phyloP scores from a whole-genome alignment of 2,329 filamentous ascomycete species.

The Bertia moriformis region DNA sequence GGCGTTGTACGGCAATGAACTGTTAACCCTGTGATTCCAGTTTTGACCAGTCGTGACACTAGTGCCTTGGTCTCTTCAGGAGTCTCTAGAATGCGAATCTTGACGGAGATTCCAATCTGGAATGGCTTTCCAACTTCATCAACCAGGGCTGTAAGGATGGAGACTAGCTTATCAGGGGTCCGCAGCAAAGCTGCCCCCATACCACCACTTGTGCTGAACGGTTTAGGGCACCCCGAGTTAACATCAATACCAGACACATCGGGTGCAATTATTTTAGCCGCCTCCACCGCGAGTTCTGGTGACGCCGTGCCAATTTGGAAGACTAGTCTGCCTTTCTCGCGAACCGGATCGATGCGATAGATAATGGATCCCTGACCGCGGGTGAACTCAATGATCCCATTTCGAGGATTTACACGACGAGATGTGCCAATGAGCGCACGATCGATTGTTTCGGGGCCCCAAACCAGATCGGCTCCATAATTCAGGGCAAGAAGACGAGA shows the following conservation, averaged over 20 bases:
- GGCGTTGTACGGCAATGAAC: slow-evolving; percentile 92
- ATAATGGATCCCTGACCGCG: slow-evolving; percentile 50
- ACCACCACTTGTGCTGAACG: slow-evolving; percentile 81
- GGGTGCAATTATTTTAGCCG: slow-evolving; percentile 67
- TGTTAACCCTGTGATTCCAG: slow-evolving; percentile 82
- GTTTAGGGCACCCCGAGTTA: slow-evolving; percentile 95
- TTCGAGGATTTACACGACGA: slow-evolving; percentile 60
- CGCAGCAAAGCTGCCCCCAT: slow-evolving; percentile 88
- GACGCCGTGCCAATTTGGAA: slow-evolving; percentile 87
- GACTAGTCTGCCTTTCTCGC: slow-evolving; percentile 62
- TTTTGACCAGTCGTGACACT: slow-evolving; percentile 65
- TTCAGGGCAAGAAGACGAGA: slow-evolving; percentile 77
- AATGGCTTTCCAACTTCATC: slow-evolving; percentile 61
- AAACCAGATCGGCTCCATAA: slow-evolving; percentile 92
- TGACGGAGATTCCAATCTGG: slow-evolving; percentile 88
- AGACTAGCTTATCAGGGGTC: slow-evolving; percentile 69
- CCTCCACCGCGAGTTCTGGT: slow-evolving; percentile 68
- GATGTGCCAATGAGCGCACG: slow-evolving; percentile 77
- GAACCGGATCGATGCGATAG: slow-evolving; percentile 67
- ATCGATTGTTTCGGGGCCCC: slow-evolving; percentile 93
- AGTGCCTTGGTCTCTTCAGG: slow-evolving; percentile 62
- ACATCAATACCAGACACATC: slow-evolving; percentile 93
- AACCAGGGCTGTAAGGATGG: slow-evolving; percentile 74
- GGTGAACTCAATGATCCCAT: slow-evolving; percentile 72
- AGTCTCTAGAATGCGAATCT: slow-evolving; percentile 77